phyloP scores from a whole-genome alignment of 768 basidiomycete genomes.

The Mycena metata region DNA sequence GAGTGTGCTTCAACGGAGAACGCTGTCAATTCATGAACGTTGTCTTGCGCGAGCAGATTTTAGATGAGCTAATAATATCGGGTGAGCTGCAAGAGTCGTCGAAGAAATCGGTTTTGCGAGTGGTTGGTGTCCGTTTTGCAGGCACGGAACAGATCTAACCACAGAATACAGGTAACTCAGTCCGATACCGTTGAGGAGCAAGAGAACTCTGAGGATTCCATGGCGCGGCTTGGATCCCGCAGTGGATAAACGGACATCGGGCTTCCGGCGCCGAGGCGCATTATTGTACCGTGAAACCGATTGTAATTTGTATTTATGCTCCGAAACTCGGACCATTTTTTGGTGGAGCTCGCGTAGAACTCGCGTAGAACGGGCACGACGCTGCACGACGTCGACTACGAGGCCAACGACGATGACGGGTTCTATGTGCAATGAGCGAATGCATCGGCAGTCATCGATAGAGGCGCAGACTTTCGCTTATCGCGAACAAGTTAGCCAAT shows the following conservation, averaged over 20 bases:
- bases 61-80: conserved; percentile 87
- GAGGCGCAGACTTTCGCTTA: too few relatives aligned
- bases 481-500: too few relatives aligned
- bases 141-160: conserved; percentile 14
- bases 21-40: neutral
- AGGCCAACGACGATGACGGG: too few relatives aligned
- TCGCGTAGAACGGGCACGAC: too few relatives aligned
- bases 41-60: conserved; percentile 55
- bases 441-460: too few relatives aligned
- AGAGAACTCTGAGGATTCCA: conserved; percentile 85
- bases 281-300: conserved; percentile 31
- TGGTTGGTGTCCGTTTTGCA: conserved; percentile 52
- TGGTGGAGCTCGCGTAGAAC: too few relatives aligned
- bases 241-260: conserved; percentile 60
- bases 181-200: conserved; percentile 89
- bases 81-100: conserved; percentile 90
- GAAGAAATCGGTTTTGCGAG: conserved; percentile 77
- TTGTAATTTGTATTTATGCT: too few relatives aligned
- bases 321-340: too few relatives aligned
- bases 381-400: too few relatives aligned
- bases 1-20: conserved; percentile 32
- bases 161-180: conserved; percentile 78
- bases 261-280: conserved; percentile 39
- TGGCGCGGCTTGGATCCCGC: conserved; percentile 82
- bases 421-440: too few relatives aligned